Percentiles rank a stretch among this genome's conserved stretches.
Evolutionary conservation across 2,329 filamentous ascomycete species (phyloP).

Genomic region (Alternaria hordeiaustralica): DNA sequence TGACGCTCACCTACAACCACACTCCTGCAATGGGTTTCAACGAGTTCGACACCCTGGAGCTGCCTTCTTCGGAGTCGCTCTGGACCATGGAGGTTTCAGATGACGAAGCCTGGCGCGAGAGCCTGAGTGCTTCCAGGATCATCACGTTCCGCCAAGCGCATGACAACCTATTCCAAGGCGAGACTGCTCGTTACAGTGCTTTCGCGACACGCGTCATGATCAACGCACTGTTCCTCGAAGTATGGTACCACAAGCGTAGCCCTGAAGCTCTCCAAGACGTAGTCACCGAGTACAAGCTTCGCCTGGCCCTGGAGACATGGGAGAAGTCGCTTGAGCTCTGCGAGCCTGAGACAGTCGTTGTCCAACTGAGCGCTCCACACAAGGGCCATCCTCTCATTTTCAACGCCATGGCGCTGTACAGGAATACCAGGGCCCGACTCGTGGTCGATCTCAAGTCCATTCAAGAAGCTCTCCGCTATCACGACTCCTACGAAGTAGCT

Average conservation of each 20-base stretch:
- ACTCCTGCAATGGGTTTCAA: slow-evolving; percentile 98
- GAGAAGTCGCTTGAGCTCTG: slow-evolving; percentile 93
- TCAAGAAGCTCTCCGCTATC: slow-evolving; percentile 94
- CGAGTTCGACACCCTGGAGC: slow-evolving; percentile 90
- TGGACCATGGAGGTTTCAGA: slow-evolving; percentile 88
- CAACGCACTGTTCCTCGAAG: slow-evolving; percentile 96
- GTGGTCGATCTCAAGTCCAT: slow-evolving; percentile 96
- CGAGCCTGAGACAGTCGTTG: slow-evolving; percentile 86
- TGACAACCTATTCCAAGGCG: slow-evolving; percentile 93
- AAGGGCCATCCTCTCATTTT: slow-evolving; percentile 96
- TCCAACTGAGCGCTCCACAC: slow-evolving; percentile 91
- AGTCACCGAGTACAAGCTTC: slow-evolving; percentile 96
- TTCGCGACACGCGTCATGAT: slow-evolving; percentile 99
- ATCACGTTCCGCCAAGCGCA: slow-evolving; percentile 94
- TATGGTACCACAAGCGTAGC: slow-evolving; percentile 98
- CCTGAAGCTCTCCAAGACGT: slow-evolving; percentile 97
- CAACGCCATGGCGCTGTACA: slow-evolving; percentile 96
- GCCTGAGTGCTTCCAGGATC: slow-evolving; percentile 71
- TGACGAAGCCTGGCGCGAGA: slow-evolving; percentile 83
- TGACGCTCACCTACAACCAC: slow-evolving; percentile 97
- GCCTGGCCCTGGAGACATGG: slow-evolving; percentile 97
- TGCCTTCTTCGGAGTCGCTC: slow-evolving; percentile 90
- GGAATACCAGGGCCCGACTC: slow-evolving; percentile 88
- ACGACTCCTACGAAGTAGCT: slow-evolving; percentile 95
- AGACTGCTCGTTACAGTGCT: slow-evolving; percentile 88